Conservation (phyloP, 768 basidiomycete species). For the Crepidotus variabilis region DNA sequence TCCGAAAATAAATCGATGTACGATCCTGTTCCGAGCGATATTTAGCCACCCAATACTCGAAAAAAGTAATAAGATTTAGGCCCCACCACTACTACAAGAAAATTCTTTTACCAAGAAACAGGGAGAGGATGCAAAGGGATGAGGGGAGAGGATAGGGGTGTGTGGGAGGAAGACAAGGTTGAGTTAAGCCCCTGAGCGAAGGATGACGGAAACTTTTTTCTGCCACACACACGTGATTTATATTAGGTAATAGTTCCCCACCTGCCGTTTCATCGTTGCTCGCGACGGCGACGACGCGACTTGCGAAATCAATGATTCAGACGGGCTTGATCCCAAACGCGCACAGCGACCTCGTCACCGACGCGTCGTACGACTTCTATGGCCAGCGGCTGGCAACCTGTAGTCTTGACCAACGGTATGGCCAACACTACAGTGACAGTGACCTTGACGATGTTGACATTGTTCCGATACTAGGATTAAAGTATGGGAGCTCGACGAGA, state of each 20-base stretch:
- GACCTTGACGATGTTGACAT: conserved; percentile 7
- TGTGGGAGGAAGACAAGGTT: conserved; percentile 8
- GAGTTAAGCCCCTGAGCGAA: conserved; percentile 16
- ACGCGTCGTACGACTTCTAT: conserved; percentile 89
- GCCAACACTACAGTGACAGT: neutral
- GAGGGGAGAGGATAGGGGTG: conserved; percentile 12
- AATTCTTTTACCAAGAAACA: neutral
- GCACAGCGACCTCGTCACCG: conserved; percentile 79
- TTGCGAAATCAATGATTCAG: conserved; percentile 55
- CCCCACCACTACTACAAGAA: neutral
- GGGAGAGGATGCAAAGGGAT: conserved; percentile 2
- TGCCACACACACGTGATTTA: conserved; percentile 9
- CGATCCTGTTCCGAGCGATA: neutral
- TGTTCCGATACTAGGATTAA: conserved; percentile 60
- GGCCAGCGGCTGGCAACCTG: conserved; percentile 79
- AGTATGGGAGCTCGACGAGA: conserved; percentile 79
- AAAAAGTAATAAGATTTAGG: neutral
- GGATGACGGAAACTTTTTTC: conserved; percentile 14
- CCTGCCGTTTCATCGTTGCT: neutral
- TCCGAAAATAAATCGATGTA: neutral
- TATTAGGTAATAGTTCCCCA: conserved; percentile 6
- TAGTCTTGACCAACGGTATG: conserved; percentile 76
- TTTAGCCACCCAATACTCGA: neutral
- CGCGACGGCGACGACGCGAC: neutral
- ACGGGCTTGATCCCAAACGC: conserved; percentile 76